These are phyloP conservation scores for Pythium volutum DNA, from an alignment of 352 stramenopile genomes.

Conservation along the genomic window DNA sequence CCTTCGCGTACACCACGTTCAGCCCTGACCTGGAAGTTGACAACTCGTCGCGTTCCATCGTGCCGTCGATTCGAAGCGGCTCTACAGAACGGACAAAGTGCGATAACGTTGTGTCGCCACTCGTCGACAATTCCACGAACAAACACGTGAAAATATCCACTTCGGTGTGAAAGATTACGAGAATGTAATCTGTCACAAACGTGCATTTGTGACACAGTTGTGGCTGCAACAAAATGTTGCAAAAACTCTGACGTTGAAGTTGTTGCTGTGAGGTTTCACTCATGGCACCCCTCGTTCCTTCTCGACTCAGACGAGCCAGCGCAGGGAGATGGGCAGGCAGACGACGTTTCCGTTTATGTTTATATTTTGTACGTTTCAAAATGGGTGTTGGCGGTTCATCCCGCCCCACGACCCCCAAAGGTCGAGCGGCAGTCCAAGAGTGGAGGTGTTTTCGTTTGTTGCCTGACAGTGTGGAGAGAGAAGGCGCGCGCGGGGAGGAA, in stretches of 20 bases:
- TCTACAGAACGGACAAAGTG: not conserved
- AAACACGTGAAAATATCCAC: not conserved
- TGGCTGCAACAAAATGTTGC: conserved; percentile 24
- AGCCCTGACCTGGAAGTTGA: no score
- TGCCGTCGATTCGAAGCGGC: not conserved
- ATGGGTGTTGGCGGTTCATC: conserved; percentile 15
- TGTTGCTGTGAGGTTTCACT: conserved; percentile 28
- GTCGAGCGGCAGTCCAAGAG: conserved; percentile 14
- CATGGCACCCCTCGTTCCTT: conserved; percentile 14
- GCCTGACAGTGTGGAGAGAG: not conserved
- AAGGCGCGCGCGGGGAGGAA: conserved; percentile 16
- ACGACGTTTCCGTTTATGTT: conserved; percentile 4
- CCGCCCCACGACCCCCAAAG: conserved; percentile 18
- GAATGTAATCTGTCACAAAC: not conserved
- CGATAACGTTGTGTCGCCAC: not conserved
- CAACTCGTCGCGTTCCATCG: not conserved
- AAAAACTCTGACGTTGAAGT: conserved; percentile 30
- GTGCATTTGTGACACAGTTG: conserved; percentile 14
- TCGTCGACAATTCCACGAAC: conserved; percentile 2
- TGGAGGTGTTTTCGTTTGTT: conserved; percentile 14
- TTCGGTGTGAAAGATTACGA: conserved; percentile 8
- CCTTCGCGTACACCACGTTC: no score
- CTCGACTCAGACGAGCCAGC: conserved; percentile 26
- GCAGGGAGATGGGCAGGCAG: conserved; percentile 13
- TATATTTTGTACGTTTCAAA: not conserved